Conservation (phyloP, 169 alveolate species). For the Plasmodium coatneyi region DNA sequence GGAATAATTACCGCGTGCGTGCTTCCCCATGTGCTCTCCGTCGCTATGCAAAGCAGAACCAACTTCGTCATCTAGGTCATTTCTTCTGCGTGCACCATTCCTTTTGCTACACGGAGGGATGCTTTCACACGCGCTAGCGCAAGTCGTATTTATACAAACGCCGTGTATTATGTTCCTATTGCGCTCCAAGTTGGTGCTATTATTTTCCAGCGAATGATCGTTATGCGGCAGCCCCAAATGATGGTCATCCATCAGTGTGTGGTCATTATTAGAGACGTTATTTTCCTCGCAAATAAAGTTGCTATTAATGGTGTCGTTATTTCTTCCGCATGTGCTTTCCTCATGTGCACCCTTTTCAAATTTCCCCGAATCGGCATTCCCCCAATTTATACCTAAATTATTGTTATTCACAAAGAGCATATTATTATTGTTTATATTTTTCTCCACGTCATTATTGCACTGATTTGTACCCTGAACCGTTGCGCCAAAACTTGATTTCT, state of each 20-base stretch:
- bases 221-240: background rate
- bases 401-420: background rate
- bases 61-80: background rate
- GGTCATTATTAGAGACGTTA: background rate
- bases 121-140: background rate
- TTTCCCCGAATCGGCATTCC: background rate
- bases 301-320: background rate
- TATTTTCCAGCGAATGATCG: slow-evolving; percentile 8
- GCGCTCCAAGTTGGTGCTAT: background rate
- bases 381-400: background rate
- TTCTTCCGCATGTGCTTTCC: background rate
- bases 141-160: background rate
- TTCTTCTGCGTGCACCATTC: background rate
- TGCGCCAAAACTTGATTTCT: background rate
- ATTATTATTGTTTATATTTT: background rate
- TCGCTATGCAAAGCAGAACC: background rate
- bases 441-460: background rate
- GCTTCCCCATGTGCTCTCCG: background rate
- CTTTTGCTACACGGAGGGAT: background rate
- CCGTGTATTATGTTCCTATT: background rate
- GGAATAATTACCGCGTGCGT: background rate
- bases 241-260: slow-evolving; percentile 3
- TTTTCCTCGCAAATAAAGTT: background rate
- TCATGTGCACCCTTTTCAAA: background rate
- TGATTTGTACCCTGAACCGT: background rate